phyloP scores from a whole-genome alignment of 1,284 basidiomycete genomes.

The Marasmius oreades region DNA sequence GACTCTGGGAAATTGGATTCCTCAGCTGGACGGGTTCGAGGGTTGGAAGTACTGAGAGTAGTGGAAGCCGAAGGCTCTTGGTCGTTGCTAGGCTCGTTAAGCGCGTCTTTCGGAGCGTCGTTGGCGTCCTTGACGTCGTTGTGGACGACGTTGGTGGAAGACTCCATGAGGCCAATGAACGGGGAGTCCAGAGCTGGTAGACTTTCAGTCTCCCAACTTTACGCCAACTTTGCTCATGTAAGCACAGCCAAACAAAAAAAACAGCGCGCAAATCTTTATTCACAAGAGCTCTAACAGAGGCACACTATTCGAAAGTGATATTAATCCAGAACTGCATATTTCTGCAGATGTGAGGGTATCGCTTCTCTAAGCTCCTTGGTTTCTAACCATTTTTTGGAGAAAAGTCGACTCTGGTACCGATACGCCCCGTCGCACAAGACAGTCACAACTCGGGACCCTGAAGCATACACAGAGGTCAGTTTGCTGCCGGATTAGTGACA shows the following conservation, averaged over 20 bases:
- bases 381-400: conserved; percentile 93
- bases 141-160: conserved; percentile 1
- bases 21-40: conserved; percentile 4
- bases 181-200: background rate
- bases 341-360: conserved; percentile 83
- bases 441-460: conserved; percentile 86
- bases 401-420: conserved; percentile 93
- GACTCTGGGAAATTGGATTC: conserved; percentile 5
- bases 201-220: background rate
- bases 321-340: conserved; percentile 86
- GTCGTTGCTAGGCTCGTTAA: background rate
- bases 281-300: background rate
- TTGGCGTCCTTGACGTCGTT: conserved; percentile 1
- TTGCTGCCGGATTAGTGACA: background rate
- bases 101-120: background rate
- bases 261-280: background rate
- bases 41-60: conserved; percentile 2
- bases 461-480: background rate
- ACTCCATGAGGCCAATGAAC: conserved; percentile 1
- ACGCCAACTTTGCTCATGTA: background rate
- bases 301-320: background rate
- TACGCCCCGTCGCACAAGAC: conserved; percentile 95
- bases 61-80: conserved; percentile 7
- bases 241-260: background rate
- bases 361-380: conserved; percentile 77